Evolutionary conservation across 2,329 filamentous ascomycete species (phyloP), one percentile per base, ranked within the genome.

Genomic region (Penicillium rolfsii): DNA sequence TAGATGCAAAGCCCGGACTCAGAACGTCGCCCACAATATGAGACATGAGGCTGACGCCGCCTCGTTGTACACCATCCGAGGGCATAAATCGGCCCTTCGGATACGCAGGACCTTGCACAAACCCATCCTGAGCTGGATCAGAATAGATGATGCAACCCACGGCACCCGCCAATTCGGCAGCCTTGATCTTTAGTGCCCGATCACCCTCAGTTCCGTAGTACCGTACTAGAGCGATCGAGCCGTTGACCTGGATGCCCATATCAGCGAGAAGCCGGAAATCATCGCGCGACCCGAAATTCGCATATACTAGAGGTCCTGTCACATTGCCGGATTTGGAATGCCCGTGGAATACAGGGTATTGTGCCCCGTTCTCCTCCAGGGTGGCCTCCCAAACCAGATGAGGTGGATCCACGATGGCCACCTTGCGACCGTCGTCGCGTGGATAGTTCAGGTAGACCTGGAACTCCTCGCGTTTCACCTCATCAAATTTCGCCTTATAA

Each of bases 371-470:
- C 79, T 98, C 95, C 71, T 99, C 94, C 54, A 99, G 80, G 64
- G 84, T 85, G 12, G 94, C 95, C 59, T 88, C 85, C 93, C 93
- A 98, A 16, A 78, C 79, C 38, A 87, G 80, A 63, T 87, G 88
- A 55, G 88, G 85, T 0, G 84, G 84, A 38, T 89, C 87, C 63
- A 97, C 81, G 54, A 99, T 91, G 63, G 93, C 88, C 41, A 99
- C 89, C 60, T 88, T 85, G 53, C 95, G 85, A 12, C 94, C 95
- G 62, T 86, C 89, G 30, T 84, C 79, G 64, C 83, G 89, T 0
- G 95, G 93, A 74, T 96, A 99, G 76, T 98, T 98, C 71, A 98
- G 81, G 74, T 97, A 98, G 16, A 96, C 93, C 69, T 89, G 84
- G 75, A 91, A 96, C 73, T 92, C 86, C 70, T 96, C 90, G 70